phyloP scores from a whole-genome alignment of 768 basidiomycete species.

The Hemileccinum impolitum region DNA sequence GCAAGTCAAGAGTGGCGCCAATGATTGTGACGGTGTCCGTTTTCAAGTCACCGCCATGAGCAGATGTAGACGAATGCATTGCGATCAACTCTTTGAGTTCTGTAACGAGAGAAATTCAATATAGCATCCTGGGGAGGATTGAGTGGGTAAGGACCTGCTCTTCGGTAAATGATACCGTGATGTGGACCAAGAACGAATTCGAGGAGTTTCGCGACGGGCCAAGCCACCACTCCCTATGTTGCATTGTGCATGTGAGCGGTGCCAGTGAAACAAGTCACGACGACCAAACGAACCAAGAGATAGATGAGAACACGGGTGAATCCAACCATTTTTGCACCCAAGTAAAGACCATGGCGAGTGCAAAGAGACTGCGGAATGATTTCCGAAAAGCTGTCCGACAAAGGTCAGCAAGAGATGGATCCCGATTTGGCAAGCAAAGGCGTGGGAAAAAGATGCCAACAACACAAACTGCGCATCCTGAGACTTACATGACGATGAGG shows the following conservation, averaged over 20 bases:
- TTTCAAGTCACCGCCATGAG: constrained; percentile 83
- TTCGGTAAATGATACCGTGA: constrained; percentile 88
- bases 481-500: constrained; percentile 80
- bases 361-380: constrained; percentile 94
- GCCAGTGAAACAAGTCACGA: neutral
- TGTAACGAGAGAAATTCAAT: constrained; percentile 11
- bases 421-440: too few relatives aligned
- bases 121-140: neutral
- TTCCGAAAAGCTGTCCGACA: constrained; percentile 67
- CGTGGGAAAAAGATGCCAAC: too few relatives aligned
- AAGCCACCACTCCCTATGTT: constrained; percentile 64
- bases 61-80: constrained; percentile 70
- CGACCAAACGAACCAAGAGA: constrained; percentile 44
- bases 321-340: constrained; percentile 83
- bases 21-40: constrained; percentile 87
- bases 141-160: constrained; percentile 45
- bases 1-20: constrained; percentile 83
- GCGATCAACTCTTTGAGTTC: constrained; percentile 91
- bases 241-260: neutral
- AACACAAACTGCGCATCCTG: neutral
- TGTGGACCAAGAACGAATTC: constrained; percentile 76
- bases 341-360: constrained; percentile 83
- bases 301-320: constrained; percentile 68
- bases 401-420: constrained; percentile 1
- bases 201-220: constrained; percentile 83